phyloP scores from a whole-genome alignment of 805 yeast species.

The Ogataea parapolymorpha region DNA sequence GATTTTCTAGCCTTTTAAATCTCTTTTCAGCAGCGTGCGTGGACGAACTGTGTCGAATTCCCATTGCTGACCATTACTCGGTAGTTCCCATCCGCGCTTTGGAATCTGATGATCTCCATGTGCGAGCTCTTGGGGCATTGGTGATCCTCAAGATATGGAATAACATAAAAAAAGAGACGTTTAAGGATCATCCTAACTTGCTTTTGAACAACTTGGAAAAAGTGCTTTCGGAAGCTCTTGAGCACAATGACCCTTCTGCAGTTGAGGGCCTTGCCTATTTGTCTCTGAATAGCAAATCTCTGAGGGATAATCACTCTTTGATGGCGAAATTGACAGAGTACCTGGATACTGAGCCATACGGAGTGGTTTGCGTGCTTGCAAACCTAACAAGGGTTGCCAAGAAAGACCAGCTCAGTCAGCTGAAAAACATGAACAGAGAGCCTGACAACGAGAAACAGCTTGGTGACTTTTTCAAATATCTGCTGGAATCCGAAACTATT shows the following conservation, averaged over 20 bases:
- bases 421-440: slow-evolving; percentile 1
- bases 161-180: slow-evolving; percentile 35
- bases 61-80: slow-evolving; percentile 44
- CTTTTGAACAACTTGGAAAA: slow-evolving; percentile 34
- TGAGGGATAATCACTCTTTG: slow-evolving; percentile 36
- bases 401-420: slow-evolving; percentile 3
- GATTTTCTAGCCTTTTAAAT: slow-evolving; percentile 25
- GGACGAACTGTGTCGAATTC: slow-evolving; percentile 46
- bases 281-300: slow-evolving; percentile 34
- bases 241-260: slow-evolving; percentile 2
- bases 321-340: slow-evolving; percentile 24
- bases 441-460: slow-evolving; percentile 1
- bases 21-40: slow-evolving; percentile 48
- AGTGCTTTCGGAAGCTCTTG: slow-evolving; percentile 31
- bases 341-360: slow-evolving; percentile 29
- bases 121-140: slow-evolving; percentile 36
- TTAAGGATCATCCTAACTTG: slow-evolving; percentile 30
- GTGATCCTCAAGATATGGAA: slow-evolving; percentile 59
- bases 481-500: background rate
- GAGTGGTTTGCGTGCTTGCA: slow-evolving; percentile 39
- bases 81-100: slow-evolving; percentile 39
- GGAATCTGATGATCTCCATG: slow-evolving; percentile 14
- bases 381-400: slow-evolving; percentile 23
- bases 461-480: background rate
- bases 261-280: slow-evolving; percentile 36